Base-by-base conservation (phyloP, 208 protist species). In the Crithidia sp. region DNA sequence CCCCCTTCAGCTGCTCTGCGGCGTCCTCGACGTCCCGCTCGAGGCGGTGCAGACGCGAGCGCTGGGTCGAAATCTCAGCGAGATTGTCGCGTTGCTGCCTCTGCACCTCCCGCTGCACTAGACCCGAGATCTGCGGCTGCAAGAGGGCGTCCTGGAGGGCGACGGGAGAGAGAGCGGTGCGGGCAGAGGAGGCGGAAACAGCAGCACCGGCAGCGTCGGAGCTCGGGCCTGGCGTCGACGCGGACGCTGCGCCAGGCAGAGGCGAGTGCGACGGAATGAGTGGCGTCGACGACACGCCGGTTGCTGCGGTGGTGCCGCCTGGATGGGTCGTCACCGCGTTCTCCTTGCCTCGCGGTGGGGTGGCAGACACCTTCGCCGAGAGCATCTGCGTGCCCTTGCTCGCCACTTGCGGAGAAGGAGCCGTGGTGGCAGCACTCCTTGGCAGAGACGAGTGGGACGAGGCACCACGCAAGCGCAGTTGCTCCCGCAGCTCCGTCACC, bases 61-160 rank as follows among this genome's bases (percentile, higher is more conserved):
- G 78, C 62, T 93, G 80, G 1, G 77, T 76, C 5, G 91, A 93
- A 16, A 93, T 85, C 39, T 93, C 62, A 16, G 86, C 77, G 57
- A 89, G 62, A 66, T 95, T 86, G 65, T 91, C 86, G 36, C 86
- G 79, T 63, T 93, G 88, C 61, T 83, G 79, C 55, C 76, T 71
- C 49, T 88, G 85, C 19, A 82, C 53, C 67, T 90, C 85, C 19
- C 85, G 71, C 44, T 74, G 71, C 17, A 92, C 76, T 2, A 86
- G 64, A 10, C 79, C 83, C 16, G 87, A 86, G 41, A 91, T 79
- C 60, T 90, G 86, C 10, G 85, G 80, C 60, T 86, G 84, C 14
- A 75, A 66, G 56, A 89, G 63, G 7, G 71, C 77, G 41, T 85
- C 75, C 17, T 83, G 68, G 5, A 60, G 52, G 36, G 68, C 71